Percentiles rank a stretch among this genome's conserved stretches.
phyloP scores from a whole-genome alignment of 2,329 filamentous ascomycete species.

The Botrytis fabae region DNA sequence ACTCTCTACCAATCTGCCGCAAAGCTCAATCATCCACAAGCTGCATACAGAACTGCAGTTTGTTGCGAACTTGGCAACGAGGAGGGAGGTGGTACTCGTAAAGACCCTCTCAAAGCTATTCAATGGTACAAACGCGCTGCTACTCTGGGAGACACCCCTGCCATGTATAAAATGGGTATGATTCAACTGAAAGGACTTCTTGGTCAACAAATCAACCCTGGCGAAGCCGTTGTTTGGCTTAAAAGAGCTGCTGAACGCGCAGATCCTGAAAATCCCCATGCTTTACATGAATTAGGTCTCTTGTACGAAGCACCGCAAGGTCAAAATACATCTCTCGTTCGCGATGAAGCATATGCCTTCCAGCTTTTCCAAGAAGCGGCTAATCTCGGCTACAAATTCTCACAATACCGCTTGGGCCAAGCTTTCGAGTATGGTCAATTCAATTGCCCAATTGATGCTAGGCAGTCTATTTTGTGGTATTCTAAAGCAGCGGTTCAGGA shows the following conservation, averaged over 20 bases:
- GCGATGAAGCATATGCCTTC: constrained; percentile 80
- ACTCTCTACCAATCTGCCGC: constrained; percentile 90
- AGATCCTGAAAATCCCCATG: constrained; percentile 88
- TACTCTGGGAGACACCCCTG: constrained; percentile 83
- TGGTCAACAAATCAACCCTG: constrained; percentile 78
- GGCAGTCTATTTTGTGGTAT: constrained; percentile 91
- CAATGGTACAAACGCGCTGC: constrained; percentile 98
- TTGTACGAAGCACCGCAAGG: constrained; percentile 55
- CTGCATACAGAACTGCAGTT: constrained; percentile 91
- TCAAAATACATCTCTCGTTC: constrained; percentile 68
- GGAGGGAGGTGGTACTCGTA: constrained; percentile 88
- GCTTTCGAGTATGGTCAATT: constrained; percentile 88
- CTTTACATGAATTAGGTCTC: constrained; percentile 81
- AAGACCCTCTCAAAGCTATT: constrained; percentile 89
- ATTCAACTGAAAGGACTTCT: constrained; percentile 90
- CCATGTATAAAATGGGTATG: constrained; percentile 99
- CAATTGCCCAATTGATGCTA: constrained; percentile 78
- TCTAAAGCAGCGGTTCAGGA: constrained; percentile 86
- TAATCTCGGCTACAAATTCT: constrained; percentile 90
- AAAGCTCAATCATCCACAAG: constrained; percentile 80
- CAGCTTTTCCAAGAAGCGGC: constrained; percentile 82
- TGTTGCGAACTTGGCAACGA: constrained; percentile 97
- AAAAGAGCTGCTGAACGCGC: constrained; percentile 89
- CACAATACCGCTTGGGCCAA: constrained; percentile 84
- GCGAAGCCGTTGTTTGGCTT: constrained; percentile 88